Percentiles rank a stretch among this genome's conserved stretches.
Evolutionary conservation across 1,284 basidiomycete species (phyloP).

Genomic region (Tremellales sp.): DNA sequence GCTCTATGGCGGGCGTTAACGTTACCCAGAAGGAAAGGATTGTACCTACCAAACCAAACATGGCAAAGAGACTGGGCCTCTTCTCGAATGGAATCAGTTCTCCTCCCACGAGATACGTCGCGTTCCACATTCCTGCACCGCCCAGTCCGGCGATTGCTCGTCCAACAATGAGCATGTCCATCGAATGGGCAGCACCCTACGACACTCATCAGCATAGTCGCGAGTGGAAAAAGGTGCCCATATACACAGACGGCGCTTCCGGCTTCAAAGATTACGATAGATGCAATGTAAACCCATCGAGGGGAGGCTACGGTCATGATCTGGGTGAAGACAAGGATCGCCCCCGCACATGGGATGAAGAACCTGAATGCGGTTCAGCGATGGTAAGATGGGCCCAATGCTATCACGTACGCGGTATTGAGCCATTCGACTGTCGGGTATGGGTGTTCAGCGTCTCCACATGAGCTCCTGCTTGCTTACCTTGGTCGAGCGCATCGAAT

Average conservation of each 20-base stretch:
- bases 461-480: constrained; percentile 6
- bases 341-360: constrained; percentile 10
- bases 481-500: constrained; percentile 23
- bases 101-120: constrained; percentile 23
- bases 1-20: constrained; percentile 2
- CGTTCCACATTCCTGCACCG: constrained; percentile 30
- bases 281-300: constrained; percentile 20
- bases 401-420: constrained; percentile 16
- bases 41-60: constrained; percentile 20
- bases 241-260: constrained; percentile 27
- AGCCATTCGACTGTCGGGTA: constrained; percentile 15
- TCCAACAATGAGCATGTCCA: constrained; percentile 28
- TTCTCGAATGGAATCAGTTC: constrained; percentile 27
- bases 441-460: neutral
- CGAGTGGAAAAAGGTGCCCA: neutral
- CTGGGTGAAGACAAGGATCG: constrained; percentile 12
- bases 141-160: constrained; percentile 26
- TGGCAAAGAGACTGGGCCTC: constrained; percentile 21
- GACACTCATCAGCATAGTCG: neutral
- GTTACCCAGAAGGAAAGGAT: neutral
- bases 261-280: constrained; percentile 20
- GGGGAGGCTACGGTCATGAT: constrained; percentile 26
- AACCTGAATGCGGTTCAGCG: neutral
- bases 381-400: too few relatives aligned
- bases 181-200: constrained; percentile 24